Conservation (phyloP, 768 basidiomycete genomes). For the Russula sp. region DNA sequence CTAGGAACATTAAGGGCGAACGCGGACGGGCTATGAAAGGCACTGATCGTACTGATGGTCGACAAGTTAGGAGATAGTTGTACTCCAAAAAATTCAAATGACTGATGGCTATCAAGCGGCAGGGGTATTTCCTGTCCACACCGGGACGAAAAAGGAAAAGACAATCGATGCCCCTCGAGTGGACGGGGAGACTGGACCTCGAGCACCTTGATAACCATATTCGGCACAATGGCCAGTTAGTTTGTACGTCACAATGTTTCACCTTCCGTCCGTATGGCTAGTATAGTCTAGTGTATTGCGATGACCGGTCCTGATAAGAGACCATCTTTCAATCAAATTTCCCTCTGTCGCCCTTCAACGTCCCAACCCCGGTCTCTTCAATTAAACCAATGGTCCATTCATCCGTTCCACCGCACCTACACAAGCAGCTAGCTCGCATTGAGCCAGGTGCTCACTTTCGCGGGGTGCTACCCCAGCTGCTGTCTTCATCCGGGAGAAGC, state of each 20-base stretch:
- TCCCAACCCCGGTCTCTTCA: neutral
- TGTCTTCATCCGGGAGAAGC: conserved; percentile 53
- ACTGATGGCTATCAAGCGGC: too few relatives aligned
- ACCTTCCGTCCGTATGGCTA: neutral
- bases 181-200: neutral
- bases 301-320: conserved; percentile 1
- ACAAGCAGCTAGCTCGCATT: conserved; percentile 46
- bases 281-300: neutral
- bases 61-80: neutral
- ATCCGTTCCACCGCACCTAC: conserved; percentile 36
- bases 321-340: neutral
- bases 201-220: neutral
- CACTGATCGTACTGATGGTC: too few relatives aligned
- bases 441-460: conserved; percentile 53
- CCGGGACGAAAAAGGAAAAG: conserved; percentile 2
- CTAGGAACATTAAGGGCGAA: too few relatives aligned
- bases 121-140: too few relatives aligned
- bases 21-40: neutral
- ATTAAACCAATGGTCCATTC: conserved; percentile 16
- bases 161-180: neutral
- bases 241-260: neutral
- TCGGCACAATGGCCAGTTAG: neutral
- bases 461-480: conserved; percentile 47
- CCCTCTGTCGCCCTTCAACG: neutral
- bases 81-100: neutral